These are phyloP conservation scores for Trichoderma harzianum DNA, from an alignment of 2,329 filamentous ascomycete genomes.

Conservation along the genomic window DNA sequence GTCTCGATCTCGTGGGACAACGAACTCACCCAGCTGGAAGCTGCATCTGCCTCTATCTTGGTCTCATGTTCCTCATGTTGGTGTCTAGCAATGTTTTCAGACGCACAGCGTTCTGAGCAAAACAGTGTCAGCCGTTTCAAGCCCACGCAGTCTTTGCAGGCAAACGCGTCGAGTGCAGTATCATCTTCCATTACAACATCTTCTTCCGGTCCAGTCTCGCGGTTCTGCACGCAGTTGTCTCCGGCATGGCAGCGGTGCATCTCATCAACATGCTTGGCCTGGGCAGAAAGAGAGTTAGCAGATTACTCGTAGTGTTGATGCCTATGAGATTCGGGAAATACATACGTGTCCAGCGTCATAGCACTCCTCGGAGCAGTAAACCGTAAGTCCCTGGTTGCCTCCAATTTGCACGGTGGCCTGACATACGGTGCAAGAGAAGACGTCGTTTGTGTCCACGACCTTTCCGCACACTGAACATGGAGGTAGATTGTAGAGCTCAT, in stretches of 20 bases:
- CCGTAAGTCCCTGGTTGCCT: conserved; percentile 34
- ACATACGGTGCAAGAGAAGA: conserved; percentile 45
- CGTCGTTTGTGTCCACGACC: conserved; percentile 33
- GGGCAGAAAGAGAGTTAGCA: conserved; percentile 25
- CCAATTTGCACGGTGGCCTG: conserved; percentile 41
- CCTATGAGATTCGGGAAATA: conserved; percentile 3
- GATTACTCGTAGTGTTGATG: background rate
- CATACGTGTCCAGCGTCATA: conserved; percentile 41
- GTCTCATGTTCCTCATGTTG: conserved; percentile 33
- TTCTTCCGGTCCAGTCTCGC: conserved; percentile 30
- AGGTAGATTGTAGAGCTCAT: conserved; percentile 38
- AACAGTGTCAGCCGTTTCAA: conserved; percentile 38
- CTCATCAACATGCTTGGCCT: conserved; percentile 39
- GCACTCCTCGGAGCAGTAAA: conserved; percentile 47
- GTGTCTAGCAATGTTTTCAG: conserved; percentile 40
- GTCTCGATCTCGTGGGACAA: conserved; percentile 28
- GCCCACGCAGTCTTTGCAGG: conserved; percentile 42
- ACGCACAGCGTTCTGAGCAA: conserved; percentile 43
- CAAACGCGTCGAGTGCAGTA: conserved; percentile 29
- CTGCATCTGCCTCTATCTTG: conserved; percentile 25
- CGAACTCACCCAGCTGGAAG: conserved; percentile 23
- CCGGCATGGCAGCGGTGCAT: conserved; percentile 43
- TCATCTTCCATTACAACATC: conserved; percentile 41
- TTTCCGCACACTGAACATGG: conserved; percentile 40
- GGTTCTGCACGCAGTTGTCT: conserved; percentile 38